A percentile compares a stretch with the other conserved stretches of the same genome.
Evolutionary conservation across 2,329 filamentous ascomycete genomes (phyloP).

Genomic region (Stachybotrys chartarum): DNA sequence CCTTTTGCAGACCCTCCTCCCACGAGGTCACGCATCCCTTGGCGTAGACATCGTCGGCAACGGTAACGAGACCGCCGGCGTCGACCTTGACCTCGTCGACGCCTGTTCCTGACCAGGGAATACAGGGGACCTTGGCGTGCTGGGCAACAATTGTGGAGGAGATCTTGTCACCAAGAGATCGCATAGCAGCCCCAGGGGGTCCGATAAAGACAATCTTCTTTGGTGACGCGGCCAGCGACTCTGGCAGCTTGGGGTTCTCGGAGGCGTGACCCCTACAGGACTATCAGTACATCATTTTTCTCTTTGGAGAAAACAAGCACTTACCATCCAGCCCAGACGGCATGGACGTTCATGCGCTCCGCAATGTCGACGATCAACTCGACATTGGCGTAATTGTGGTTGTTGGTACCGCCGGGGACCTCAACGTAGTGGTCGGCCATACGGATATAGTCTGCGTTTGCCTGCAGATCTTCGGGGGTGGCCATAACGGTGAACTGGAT

Average conservation of each 20-base stretch:
- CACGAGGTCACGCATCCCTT: conserved; percentile 87
- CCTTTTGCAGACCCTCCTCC: conserved; percentile 81
- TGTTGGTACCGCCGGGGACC: conserved; percentile 97
- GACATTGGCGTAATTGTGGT: conserved; percentile 99
- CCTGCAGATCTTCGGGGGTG: conserved; percentile 92
- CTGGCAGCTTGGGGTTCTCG: conserved; percentile 95
- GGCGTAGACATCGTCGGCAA: conserved; percentile 75
- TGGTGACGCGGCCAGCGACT: conserved; percentile 89
- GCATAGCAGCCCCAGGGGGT: conserved; percentile 95
- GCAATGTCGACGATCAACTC: conserved; percentile 98
- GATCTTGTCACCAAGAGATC: conserved; percentile 98
- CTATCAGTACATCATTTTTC: background rate
- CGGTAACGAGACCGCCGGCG: conserved; percentile 81
- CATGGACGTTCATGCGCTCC: conserved; percentile 96
- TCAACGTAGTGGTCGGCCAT: conserved; percentile 99
- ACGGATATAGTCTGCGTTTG: conserved; percentile 98
- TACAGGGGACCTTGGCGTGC: conserved; percentile 91
- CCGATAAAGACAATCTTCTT: conserved; percentile 99
- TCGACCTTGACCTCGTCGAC: conserved; percentile 77
- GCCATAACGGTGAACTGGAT: conserved; percentile 99
- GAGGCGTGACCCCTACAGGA: conserved; percentile 80
- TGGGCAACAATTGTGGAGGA: conserved; percentile 99
- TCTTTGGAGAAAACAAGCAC: conserved; percentile 18
- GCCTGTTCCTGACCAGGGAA: conserved; percentile 97
- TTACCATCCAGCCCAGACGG: conserved; percentile 98